Percentiles rank a stretch among this genome's conserved stretches.
Evolutionary conservation across 371 early-diverging fungal species (phyloP).

Genomic region (Circinella umbellata): DNA sequence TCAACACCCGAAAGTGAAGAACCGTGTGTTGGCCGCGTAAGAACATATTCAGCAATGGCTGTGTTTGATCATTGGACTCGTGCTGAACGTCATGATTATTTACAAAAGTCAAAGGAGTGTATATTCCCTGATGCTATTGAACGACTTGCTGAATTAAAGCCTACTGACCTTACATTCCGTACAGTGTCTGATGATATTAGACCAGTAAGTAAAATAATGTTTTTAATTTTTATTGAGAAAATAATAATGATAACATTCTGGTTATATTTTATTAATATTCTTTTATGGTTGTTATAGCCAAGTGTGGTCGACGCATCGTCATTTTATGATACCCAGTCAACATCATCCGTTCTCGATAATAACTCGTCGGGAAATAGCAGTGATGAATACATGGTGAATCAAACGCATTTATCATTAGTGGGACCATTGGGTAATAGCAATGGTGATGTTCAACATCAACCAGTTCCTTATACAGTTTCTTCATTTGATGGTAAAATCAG

Average conservation of each 20-base stretch:
- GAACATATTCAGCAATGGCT: background rate
- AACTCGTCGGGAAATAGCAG: too few species aligned
- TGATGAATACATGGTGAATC: too few species aligned
- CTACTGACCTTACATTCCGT: slow-evolving; percentile 35
- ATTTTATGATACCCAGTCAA: background rate
- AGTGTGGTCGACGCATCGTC: background rate
- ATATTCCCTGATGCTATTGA: slow-evolving; percentile 37
- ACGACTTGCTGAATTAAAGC: slow-evolving; percentile 33
- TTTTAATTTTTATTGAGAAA: too few species aligned
- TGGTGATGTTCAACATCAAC: background rate
- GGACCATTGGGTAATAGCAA: too few species aligned
- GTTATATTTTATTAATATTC: too few species aligned
- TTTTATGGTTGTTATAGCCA: too few species aligned
- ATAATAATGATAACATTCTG: too few species aligned
- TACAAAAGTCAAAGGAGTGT: slow-evolving; percentile 25
- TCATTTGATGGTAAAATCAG: slow-evolving; percentile 1
- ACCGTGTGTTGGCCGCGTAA: background rate
- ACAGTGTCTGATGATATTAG: slow-evolving; percentile 9
- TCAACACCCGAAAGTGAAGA: background rate
- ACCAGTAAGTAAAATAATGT: background rate
- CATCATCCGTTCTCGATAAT: background rate
- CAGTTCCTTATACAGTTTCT: background rate
- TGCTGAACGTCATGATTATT: slow-evolving; percentile 12
- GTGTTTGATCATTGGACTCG: slow-evolving; percentile 11
- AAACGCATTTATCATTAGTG: too few species aligned